Base-by-base conservation (phyloP, 345 rosid genomes). In the Hibiscus syriacus region DNA sequence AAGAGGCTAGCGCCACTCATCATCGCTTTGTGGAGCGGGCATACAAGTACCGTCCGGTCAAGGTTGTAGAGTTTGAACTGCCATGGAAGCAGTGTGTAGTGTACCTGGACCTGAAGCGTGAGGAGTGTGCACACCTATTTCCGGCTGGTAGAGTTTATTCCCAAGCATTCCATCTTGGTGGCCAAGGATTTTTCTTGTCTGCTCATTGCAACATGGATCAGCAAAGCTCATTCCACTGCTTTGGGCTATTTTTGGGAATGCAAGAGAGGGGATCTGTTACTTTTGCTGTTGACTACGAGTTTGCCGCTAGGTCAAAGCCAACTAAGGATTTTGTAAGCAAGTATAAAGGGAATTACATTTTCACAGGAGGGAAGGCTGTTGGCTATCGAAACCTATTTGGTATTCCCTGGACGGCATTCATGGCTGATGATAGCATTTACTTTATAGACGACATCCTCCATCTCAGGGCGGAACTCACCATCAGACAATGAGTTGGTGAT, bases 381-480 rank as follows among this genome's bases (percentile, higher is more conserved):
- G 98, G 96, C 0, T 82, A 76, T 32, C 57, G 86, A 19, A 85
- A 90, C 74, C 78, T 90, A 52, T 82, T 85, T 58, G 81, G 79
- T 11, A 75, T 82, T 19, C 78, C 84, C 2, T 92, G 90, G 96
- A 70, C 81, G 4, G 71, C 78, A 27, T 85, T 92, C 74, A 80
- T 74, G 79, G 82, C 83, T 0, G 86, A 84, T 2, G 88, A 88
- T 56, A n/a, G n/a, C 70, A 67, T 69, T 2, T 86, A 80, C 72
- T 88, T 90, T 80, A 83, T 92, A 73, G 84, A 87, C 50, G 92
- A 82, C 34, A 57, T 75, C 49, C 94, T 93, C 61, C 88, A 93
- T 78, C 90, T 93, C 27, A 80, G 90, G 79, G 97, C 88, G 2
- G 87, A 87, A 73, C 93, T 93, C 75, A 84, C 93, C 73, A 80